Conservation (phyloP, 1,139 yeast genomes). For the Candida sp. region DNA sequence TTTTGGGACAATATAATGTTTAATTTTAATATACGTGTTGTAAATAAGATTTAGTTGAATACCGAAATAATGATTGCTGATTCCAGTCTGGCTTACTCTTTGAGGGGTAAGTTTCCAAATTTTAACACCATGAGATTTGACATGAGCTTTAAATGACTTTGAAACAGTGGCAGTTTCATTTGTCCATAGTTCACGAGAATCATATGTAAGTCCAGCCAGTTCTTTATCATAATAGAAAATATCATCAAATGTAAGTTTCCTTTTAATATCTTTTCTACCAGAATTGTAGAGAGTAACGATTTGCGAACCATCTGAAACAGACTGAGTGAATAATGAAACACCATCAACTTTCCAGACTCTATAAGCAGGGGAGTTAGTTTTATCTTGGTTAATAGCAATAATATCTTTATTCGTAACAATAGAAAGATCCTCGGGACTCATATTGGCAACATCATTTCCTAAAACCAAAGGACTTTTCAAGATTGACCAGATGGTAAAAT, state of each 20-base stretch:
- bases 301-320: slow-evolving; percentile 13
- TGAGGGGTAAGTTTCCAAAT: neutral
- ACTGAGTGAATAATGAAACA: slow-evolving; percentile 14
- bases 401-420: slow-evolving; percentile 17
- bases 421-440: slow-evolving; percentile 12
- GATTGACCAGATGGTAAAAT: slow-evolving; percentile 22
- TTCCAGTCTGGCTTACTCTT: neutral
- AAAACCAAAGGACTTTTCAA: slow-evolving; percentile 21
- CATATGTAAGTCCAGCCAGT: neutral
- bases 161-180: slow-evolving; percentile 6
- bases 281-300: slow-evolving; percentile 19
- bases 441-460: slow-evolving; percentile 18
- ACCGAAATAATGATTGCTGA: no score
- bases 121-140: neutral
- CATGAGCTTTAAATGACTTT: neutral
- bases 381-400: slow-evolving; percentile 20
- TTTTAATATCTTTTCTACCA: slow-evolving; percentile 8
- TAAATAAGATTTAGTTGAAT: no score
- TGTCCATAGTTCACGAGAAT: slow-evolving; percentile 7
- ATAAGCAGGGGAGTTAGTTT: slow-evolving; percentile 11
- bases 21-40: no score
- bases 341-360: slow-evolving; percentile 14
- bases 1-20: no score
- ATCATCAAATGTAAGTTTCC: slow-evolving; percentile 12
- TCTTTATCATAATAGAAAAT: slow-evolving; percentile 11